Conservation (phyloP, 129 eudicot species). For the Ambrosia artemisiifolia region DNA sequence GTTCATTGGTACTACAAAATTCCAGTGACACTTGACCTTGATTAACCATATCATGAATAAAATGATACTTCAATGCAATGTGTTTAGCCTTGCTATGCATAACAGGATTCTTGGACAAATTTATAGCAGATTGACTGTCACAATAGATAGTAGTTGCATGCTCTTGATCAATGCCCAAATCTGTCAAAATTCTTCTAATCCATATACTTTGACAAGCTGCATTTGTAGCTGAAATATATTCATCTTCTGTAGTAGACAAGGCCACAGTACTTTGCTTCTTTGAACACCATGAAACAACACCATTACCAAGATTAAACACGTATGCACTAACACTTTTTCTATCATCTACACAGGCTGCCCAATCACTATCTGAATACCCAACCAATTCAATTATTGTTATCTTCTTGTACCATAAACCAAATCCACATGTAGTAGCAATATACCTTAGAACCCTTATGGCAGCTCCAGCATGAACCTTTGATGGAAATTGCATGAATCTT, state of each 20-base stretch:
- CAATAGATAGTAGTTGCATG: neutral
- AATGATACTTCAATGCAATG: neutral
- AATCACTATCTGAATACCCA: neutral
- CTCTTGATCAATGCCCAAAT: neutral
- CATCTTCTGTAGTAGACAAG: too few relatives aligned
- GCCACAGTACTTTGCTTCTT: neutral
- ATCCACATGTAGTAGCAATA: too few relatives aligned
- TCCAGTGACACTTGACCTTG: neutral
- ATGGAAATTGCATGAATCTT: neutral
- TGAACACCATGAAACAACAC: constrained; percentile 2
- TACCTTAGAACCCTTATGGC: neutral
- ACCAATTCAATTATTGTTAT: neutral
- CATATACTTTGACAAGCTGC: neutral
- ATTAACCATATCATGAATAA: neutral
- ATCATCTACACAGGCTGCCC: constrained; percentile 5
- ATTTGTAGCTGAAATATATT: too few relatives aligned
- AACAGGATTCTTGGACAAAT: too few relatives aligned
- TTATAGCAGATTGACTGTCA: constrained; percentile 2
- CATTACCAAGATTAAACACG: neutral
- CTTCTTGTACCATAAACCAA: neutral
- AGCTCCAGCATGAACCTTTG: neutral
- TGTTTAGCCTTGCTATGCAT: neutral
- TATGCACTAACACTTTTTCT: neutral
- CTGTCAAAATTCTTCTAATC: neutral
- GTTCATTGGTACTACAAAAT: neutral